Evolutionary conservation across 169 alveolate genomes (phyloP), one percentile per base, ranked within the genome.

Genomic region (Theileria equi): DNA sequence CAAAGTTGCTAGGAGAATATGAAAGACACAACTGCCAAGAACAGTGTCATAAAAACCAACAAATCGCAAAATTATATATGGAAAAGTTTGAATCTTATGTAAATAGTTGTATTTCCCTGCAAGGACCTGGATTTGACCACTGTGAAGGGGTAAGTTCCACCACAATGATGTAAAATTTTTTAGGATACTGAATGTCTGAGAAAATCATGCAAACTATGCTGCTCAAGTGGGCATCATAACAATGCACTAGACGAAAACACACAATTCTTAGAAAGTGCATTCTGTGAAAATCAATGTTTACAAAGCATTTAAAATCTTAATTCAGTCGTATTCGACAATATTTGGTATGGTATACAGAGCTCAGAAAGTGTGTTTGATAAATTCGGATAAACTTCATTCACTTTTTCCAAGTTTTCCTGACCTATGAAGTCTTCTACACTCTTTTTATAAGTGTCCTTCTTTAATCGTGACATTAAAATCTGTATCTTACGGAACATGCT

Each of bases 21-120:
- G 88, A 74, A 16, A 76, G 55, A 43, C 83, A 73, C 31, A 40
- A 67, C 16, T 85, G 91, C 55, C 71, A 66, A 31, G 63, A 47
- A 34, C 78, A 62, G 23, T 85, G 91, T 43, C 72, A 74, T 45
- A 80, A 69, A 48, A 85, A 85, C 74, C 68, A 80, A 53, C 65
- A 61, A 48, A 54, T 73, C 34, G 84, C 79, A 28, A 61, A 64
- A 29, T 34, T 44, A 52, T 60, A 74, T 55, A 23, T 35, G 0
- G 64, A 38, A 47, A 59, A 29, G 54, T 74, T 74, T 54, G 45
- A 41, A 23, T 17, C 71, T 19, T 65, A 64, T 41, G 57, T 74
- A 23, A 45, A 55, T 26, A 49, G 70, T 26, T 74, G 84, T 54
- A 68, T 62, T 16, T 54, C 77, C 11, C 53, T 74, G 23, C 47